These are phyloP conservation scores for Boletales sp. DNA, from an alignment of 768 basidiomycete species.

Conservation along the genomic window DNA sequence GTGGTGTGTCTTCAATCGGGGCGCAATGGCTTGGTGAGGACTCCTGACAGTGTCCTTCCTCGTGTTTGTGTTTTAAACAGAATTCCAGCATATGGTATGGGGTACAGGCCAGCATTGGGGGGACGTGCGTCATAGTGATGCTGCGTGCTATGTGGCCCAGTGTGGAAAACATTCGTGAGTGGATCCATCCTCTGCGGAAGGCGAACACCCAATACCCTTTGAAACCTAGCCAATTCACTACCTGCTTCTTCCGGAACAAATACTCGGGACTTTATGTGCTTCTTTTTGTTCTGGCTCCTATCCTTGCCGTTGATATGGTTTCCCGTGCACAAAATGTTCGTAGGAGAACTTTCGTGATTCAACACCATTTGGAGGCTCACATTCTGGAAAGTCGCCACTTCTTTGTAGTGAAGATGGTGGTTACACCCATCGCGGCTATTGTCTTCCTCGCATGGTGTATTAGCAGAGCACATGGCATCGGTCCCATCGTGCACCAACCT, in stretches of 20 bases:
- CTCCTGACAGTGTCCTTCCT: conserved; percentile 24
- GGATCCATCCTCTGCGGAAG: not conserved
- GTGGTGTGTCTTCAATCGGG: conserved; percentile 78
- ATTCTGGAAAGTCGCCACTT: conserved; percentile 56
- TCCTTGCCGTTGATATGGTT: conserved; percentile 80
- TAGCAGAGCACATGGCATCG: conserved; percentile 72
- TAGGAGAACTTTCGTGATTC: conserved; percentile 12
- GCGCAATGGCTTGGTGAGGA: conserved; percentile 64
- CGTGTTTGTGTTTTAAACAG: conserved; percentile 12
- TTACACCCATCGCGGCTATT: conserved; percentile 67
- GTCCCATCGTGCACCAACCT: conserved; percentile 67
- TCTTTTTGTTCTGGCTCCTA: conserved; percentile 85
- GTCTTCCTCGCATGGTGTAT: conserved; percentile 78
- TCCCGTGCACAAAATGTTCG: conserved; percentile 76
- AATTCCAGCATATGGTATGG: conserved; percentile 66
- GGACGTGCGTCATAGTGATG: conserved; percentile 71
- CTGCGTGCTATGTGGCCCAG: conserved; percentile 76
- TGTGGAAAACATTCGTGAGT: conserved; percentile 61
- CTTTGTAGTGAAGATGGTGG: conserved; percentile 74
- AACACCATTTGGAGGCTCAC: not conserved
- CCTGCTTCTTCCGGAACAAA: conserved; percentile 72
- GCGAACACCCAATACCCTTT: conserved; percentile 3
- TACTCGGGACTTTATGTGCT: conserved; percentile 73
- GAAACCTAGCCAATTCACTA: conserved; percentile 56
- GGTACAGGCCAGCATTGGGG: conserved; percentile 81